phyloP scores from a whole-genome alignment of 208 protist genomes.

The Porcisia hertigi region DNA sequence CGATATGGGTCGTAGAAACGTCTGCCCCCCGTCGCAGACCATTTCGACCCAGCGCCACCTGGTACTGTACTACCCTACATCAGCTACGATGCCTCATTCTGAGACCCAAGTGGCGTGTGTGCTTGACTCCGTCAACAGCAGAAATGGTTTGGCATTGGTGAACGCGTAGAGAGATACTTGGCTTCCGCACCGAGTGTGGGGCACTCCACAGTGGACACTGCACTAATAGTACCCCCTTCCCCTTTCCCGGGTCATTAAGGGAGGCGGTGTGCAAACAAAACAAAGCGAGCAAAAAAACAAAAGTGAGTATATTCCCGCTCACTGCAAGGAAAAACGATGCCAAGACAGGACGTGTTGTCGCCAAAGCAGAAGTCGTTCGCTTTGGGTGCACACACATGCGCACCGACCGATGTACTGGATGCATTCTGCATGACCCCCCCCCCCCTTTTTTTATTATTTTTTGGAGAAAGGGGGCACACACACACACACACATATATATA shows the following conservation, averaged over 20 bases:
- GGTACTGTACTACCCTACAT: neutral
- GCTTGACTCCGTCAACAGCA: neutral
- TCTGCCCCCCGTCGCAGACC: too few species aligned
- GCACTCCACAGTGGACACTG: too few species aligned
- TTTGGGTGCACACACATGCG: neutral
- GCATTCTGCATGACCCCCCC: neutral
- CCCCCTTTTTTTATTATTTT: neutral
- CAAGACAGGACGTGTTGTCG: neutral
- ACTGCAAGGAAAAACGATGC: neutral
- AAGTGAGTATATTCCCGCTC: too few species aligned
- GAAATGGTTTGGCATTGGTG: neutral
- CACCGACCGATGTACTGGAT: neutral
- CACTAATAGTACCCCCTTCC: neutral
- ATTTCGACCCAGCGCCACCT: too few species aligned
- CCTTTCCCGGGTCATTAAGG: neutral
- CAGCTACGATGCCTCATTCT: neutral
- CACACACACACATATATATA: too few species aligned
- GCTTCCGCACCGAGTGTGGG: neutral
- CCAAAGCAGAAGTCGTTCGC: neutral
- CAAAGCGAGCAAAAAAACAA: too few species aligned
- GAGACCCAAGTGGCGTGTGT: neutral
- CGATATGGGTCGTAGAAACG: neutral
- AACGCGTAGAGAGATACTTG: neutral
- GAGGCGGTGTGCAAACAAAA: neutral
- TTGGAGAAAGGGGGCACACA: neutral